These are phyloP conservation scores for Naganishia vaughanmartiniae DNA, from an alignment of 768 basidiomycete genomes.

Conservation along the genomic window DNA sequence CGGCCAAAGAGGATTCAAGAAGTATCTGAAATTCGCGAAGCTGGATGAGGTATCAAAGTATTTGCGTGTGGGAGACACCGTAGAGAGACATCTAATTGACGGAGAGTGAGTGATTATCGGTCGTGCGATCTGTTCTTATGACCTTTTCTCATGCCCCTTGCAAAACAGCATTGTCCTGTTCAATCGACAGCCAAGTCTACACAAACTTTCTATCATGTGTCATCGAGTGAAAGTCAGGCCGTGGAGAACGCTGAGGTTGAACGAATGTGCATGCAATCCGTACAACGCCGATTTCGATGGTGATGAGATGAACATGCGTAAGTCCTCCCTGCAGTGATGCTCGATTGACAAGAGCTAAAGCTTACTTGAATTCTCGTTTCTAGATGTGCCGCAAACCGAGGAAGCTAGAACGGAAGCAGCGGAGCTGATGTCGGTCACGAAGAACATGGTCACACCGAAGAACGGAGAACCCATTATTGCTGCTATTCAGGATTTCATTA, in stretches of 20 bases:
- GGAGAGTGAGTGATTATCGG: conserved; percentile 65
- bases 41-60: conserved; percentile 74
- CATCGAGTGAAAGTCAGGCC: conserved; percentile 94
- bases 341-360: background rate
- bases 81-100: conserved; percentile 90
- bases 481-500: conserved; percentile 99
- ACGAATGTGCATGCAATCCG: conserved; percentile 98
- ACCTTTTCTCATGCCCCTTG: conserved; percentile 22
- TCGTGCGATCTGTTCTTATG: background rate
- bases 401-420: conserved; percentile 96
- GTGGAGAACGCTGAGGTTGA: conserved; percentile 94
- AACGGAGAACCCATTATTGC: conserved; percentile 99
- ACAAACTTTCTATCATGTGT: conserved; percentile 99
- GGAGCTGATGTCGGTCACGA: conserved; percentile 93
- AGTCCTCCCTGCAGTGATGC: conserved; percentile 45
- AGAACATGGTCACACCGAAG: conserved; percentile 94
- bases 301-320: conserved; percentile 99
- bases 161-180: conserved; percentile 85
- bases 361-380: background rate
- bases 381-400: conserved; percentile 98
- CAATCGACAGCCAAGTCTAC: conserved; percentile 97
- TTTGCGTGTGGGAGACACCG: conserved; percentile 80
- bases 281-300: conserved; percentile 99
- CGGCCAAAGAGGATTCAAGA: conserved; percentile 69
- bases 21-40: conserved; percentile 84